Base-by-base conservation (phyloP, 257 asterid genomes). In the Paraleonurus japonicus region DNA sequence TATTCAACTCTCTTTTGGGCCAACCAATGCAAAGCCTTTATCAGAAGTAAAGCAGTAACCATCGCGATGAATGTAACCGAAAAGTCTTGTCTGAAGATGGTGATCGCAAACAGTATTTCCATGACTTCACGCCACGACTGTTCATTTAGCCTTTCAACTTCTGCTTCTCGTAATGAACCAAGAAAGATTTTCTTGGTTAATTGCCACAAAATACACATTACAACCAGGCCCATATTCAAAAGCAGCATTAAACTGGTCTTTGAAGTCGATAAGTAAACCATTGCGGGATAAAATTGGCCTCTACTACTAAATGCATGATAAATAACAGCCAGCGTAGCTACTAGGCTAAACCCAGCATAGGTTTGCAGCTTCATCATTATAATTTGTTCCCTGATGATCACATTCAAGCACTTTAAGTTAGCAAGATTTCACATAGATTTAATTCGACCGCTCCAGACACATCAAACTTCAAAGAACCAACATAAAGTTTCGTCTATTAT, bases 1-100 rank as follows among this genome's bases (percentile, higher is more conserved):
- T 91, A 94, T 68, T 94, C 99, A 32, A 94, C 96, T 78, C 99
- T 85, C 88, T 94, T 94, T 71, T 94, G 99, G 69, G 95, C 97
- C 89, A 94, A 80, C 99, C 99, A 94, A 78, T 94, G 99, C 92
- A 94, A 82, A 63, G 96, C 89, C 81, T 94, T 94, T 76, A 94
- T 88, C 83, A 94, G 83, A 71, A 94, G 86, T 75, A 94, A 89
- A 16, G 96, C 83, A 45, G 97, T 89, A 43, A 94, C 96, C 97
- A 88, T 86, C 0, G 90, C 92, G 5, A 94, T 90, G 77, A 94
- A 94, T 2, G 83, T 72, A 63, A 87, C 96, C 0, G 99, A 94
- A 76, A 94, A 94, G 68, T 91, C 96, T 81, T 90, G 97, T 37
- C 99, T 83, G 82, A 94, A 94, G 76, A 94, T 94, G 64, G 99